These are phyloP conservation scores for Corynespora cassiicola DNA, from an alignment of 2,329 filamentous ascomycete genomes.

Conservation along the genomic window DNA sequence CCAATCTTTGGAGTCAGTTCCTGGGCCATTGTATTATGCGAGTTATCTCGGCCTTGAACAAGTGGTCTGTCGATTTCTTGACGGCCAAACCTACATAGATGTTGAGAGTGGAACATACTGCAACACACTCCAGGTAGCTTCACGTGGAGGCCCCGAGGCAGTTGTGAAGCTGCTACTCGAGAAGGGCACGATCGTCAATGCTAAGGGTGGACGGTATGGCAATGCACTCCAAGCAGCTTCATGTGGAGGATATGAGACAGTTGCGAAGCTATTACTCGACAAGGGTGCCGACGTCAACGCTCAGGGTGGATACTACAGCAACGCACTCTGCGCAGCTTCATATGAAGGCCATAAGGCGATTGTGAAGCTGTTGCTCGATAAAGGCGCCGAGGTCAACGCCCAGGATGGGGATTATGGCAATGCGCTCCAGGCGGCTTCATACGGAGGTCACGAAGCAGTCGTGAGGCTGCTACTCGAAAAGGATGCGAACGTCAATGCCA, in stretches of 20 bases:
- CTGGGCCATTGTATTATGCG: constrained; percentile 29
- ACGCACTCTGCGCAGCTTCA: constrained; percentile 29
- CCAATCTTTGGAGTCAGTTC: constrained; percentile 5
- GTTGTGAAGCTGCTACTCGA: constrained; percentile 16
- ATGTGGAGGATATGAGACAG: background rate
- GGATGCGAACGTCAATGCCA: constrained; percentile 52
- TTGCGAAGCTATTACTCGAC: constrained; percentile 13
- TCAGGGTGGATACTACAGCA: constrained; percentile 15
- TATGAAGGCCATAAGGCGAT: constrained; percentile 20
- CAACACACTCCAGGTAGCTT: too few relatives aligned
- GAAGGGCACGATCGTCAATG: background rate
- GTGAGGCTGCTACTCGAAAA: constrained; percentile 18
- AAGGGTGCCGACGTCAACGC: constrained; percentile 24
- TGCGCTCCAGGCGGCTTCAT: constrained; percentile 25
- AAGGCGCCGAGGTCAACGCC: constrained; percentile 18
- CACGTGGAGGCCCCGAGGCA: too few relatives aligned
- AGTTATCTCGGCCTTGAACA: constrained; percentile 17
- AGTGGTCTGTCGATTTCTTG: too few relatives aligned
- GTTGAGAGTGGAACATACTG: too few relatives aligned
- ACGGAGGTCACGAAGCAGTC: constrained; percentile 9
- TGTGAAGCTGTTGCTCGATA: constrained; percentile 21
- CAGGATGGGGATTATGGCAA: constrained; percentile 13
- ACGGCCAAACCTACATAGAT: too few relatives aligned
- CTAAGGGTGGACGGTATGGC: background rate
- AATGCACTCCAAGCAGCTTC: constrained; percentile 5